Evolutionary conservation across 1,284 basidiomycete genomes (phyloP), one percentile per base, ranked within the genome.

Genomic region (Ganoderma resinaceum): DNA sequence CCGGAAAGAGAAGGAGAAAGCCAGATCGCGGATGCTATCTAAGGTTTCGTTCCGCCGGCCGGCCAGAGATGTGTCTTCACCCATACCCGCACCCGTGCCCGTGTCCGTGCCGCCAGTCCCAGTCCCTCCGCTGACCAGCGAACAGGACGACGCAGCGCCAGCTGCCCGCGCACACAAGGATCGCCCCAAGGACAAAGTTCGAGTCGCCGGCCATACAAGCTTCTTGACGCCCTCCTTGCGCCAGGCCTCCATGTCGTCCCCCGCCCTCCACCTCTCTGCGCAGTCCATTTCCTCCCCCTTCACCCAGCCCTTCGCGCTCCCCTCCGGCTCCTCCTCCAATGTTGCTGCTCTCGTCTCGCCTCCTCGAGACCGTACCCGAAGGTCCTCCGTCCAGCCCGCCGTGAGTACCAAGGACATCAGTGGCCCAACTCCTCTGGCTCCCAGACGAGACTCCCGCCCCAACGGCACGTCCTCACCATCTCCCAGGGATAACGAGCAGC

Each of bases 161-260:
- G 74, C 70, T 63, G 67, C 76, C 75, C 20, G n/a, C 43, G n/a
- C 20, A n/a, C 20, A 46, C 43, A 76, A 80, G 67, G 80, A 79
- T 66, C 70, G 79, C 61, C 74, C 79, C 63, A 76, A 78, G 70
- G 79, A 80, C 70, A 75, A 73, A 69, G 79, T 80, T 73, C 84
- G 85, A 74, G 79, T 81, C 70, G 85, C 86, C 66, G 89, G 87
- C 64, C 83, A 83, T 75, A 84, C 86, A 65, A 84, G 82, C 76
- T 91, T 87, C 80, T 80, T 85, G 72, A 84, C 87, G 62, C 91
- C 91, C 63, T 90, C 89, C 63, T 78, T 92, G 70, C 85, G 88
- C 67, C 85, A 86, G 72, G 91, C 86, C 63, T 91, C 91, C 62
- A 85, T 90, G 82, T 93, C 91, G 70, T 91, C 91, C 33, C 91